phyloP scores from a whole-genome alignment of 1,284 basidiomycete species.

The Trichosporon coremiiforme region DNA sequence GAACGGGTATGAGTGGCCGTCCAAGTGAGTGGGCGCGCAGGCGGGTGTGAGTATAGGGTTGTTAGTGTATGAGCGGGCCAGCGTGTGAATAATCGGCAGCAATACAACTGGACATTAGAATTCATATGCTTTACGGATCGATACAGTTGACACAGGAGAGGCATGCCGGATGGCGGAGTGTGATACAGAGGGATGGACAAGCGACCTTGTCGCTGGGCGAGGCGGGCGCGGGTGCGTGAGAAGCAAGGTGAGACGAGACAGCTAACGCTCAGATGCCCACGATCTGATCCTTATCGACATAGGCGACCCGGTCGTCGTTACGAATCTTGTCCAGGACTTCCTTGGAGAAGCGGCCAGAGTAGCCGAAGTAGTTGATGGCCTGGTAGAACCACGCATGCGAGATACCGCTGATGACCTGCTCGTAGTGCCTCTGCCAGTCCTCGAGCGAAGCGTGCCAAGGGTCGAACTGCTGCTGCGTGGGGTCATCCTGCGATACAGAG shows the following conservation, averaged over 20 bases:
- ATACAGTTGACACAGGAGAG: not conserved
- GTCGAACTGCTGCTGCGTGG: not conserved
- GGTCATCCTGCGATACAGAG: not conserved
- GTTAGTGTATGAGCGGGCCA: not conserved
- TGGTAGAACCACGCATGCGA: conserved; percentile 11
- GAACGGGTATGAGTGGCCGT: conserved; percentile 13
- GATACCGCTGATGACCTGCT: not conserved
- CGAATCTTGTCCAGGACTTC: not conserved
- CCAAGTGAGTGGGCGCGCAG: not conserved
- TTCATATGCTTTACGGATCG: not conserved
- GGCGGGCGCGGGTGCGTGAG: no score
- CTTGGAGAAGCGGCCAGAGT: conserved; percentile 13
- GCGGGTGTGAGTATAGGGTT: not conserved
- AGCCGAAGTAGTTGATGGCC: conserved; percentile 12
- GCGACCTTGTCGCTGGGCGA: no score
- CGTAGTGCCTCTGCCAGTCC: not conserved
- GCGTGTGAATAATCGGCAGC: not conserved
- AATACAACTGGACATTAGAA: not conserved
- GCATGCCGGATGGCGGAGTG: not conserved
- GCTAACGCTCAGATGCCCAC: not conserved
- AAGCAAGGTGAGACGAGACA: no score
- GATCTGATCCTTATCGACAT: conserved; percentile 8
- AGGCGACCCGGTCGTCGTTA: not conserved
- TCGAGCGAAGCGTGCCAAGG: not conserved
- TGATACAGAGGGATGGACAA: not conserved